Conservation (phyloP, 2,329 filamentous ascomycete genomes). For the Fusarium sp. region DNA sequence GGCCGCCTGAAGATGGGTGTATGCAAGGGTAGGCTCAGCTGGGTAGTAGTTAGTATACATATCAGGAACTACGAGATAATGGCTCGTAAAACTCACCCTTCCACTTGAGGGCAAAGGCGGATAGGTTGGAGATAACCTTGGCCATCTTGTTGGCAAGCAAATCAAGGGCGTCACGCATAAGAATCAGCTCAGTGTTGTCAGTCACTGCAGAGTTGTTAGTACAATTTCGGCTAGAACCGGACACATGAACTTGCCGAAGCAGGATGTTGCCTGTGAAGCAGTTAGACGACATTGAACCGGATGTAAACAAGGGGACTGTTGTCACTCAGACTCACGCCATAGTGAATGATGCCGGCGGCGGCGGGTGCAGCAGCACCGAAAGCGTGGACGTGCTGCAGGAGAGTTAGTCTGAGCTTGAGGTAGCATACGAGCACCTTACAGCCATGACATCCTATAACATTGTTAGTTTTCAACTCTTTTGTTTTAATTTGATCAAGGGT, state of each 20-base stretch:
- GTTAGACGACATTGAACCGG: no score
- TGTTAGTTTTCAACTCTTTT: background rate
- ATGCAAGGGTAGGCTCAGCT: slow-evolving; percentile 5
- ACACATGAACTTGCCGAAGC: no score
- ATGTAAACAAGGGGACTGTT: no score
- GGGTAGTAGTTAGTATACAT: no score
- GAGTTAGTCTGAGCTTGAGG: no score
- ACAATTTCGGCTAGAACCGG: no score
- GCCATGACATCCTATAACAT: slow-evolving; percentile 8
- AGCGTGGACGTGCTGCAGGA: slow-evolving; percentile 3
- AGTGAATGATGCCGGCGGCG: slow-evolving; percentile 15
- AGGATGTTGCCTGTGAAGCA: no score
- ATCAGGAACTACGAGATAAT: no score
- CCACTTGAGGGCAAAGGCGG: slow-evolving; percentile 9
- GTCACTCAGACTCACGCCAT: background rate
- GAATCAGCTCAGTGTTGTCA: slow-evolving; percentile 15
- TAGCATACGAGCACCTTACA: background rate
- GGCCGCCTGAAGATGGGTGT: background rate
- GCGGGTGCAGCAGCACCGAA: slow-evolving; percentile 7
- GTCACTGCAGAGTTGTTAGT: background rate
- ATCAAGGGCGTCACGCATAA: slow-evolving; percentile 7
- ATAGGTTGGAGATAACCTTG: slow-evolving; percentile 14
- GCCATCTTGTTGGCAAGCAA: slow-evolving; percentile 10
- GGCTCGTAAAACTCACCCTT: background rate
- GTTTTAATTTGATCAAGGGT: background rate